Evolutionary conservation across 306 rosid species (phyloP).

Genomic region (Dalbergia cultrata): DNA sequence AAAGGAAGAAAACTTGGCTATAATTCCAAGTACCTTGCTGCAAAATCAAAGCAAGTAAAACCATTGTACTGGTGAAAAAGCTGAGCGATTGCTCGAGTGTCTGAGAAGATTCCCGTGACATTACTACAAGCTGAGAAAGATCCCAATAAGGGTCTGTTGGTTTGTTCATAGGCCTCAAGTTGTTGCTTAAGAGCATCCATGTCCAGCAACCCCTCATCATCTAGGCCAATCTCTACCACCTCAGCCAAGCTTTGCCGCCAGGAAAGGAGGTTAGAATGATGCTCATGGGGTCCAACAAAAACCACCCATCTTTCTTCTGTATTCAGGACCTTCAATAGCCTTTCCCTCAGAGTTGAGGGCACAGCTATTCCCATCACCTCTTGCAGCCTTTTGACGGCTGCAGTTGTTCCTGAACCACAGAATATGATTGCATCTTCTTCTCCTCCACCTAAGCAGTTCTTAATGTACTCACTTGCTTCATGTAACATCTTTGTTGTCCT

Average conservation of each 20-base stretch:
- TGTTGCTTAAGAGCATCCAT: conserved; percentile 59
- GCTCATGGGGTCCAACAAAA: conserved; percentile 88
- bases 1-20: neutral
- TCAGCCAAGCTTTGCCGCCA: conserved; percentile 89
- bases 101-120: conserved; percentile 78
- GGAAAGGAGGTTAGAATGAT: conserved; percentile 87
- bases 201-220: conserved; percentile 66
- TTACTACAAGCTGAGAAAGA: conserved; percentile 94
- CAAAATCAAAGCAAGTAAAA: conserved; percentile 84
- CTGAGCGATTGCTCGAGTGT: conserved; percentile 70
- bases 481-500: conserved; percentile 72
- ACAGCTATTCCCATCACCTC: conserved; percentile 81
- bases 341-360: conserved; percentile 71
- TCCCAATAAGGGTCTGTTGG: conserved; percentile 77
- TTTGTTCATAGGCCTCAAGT: conserved; percentile 57
- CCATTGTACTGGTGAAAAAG: conserved; percentile 78
- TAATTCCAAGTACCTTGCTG: conserved; percentile 65
- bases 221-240: conserved; percentile 76
- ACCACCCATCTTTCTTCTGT: conserved; percentile 84
- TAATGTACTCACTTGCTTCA: conserved; percentile 66
- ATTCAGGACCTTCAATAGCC: conserved; percentile 41
- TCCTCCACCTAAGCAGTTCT: conserved; percentile 75
- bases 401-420: conserved; percentile 85
- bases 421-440: conserved; percentile 65
- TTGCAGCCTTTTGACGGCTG: conserved; percentile 87